These are phyloP conservation scores for Ustilago cynodontis DNA, from an alignment of 1,284 basidiomycete genomes.

Conservation along the genomic window DNA sequence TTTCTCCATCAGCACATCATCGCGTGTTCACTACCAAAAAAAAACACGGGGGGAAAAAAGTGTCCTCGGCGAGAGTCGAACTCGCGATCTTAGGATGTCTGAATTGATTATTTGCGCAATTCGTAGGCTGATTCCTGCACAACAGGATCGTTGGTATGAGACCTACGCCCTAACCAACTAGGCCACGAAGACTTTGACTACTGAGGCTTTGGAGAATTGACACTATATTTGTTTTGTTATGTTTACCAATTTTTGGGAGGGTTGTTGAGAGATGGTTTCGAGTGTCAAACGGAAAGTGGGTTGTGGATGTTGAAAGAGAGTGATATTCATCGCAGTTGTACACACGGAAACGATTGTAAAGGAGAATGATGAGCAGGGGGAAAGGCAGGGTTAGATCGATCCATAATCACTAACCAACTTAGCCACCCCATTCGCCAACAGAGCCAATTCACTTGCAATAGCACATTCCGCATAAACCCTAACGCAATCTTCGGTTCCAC, in stretches of 20 bases:
- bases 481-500: slow-evolving; percentile 98
- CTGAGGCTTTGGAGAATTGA: too few relatives aligned
- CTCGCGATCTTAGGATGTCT: slow-evolving; percentile 49
- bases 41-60: slow-evolving; percentile 9
- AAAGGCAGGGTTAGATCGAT: slow-evolving; percentile 1
- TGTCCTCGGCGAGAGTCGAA: slow-evolving; percentile 47
- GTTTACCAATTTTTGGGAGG: too few relatives aligned
- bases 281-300: too few relatives aligned
- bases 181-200: slow-evolving; percentile 45
- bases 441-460: slow-evolving; percentile 79
- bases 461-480: slow-evolving; percentile 95
- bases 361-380: too few relatives aligned
- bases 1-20: too few relatives aligned
- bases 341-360: too few relatives aligned
- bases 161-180: slow-evolving; percentile 55
- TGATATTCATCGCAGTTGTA: too few relatives aligned
- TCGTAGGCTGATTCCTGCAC: slow-evolving; percentile 40
- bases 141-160: slow-evolving; percentile 49
- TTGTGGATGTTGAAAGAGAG: too few relatives aligned
- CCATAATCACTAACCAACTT: slow-evolving; percentile 58
- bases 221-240: too few relatives aligned
- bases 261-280: too few relatives aligned
- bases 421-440: slow-evolving; percentile 58
- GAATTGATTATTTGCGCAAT: slow-evolving; percentile 1
- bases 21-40: too few relatives aligned